phyloP scores from a whole-genome alignment of 2,329 filamentous ascomycete species.

The Trichoderma koningii region DNA sequence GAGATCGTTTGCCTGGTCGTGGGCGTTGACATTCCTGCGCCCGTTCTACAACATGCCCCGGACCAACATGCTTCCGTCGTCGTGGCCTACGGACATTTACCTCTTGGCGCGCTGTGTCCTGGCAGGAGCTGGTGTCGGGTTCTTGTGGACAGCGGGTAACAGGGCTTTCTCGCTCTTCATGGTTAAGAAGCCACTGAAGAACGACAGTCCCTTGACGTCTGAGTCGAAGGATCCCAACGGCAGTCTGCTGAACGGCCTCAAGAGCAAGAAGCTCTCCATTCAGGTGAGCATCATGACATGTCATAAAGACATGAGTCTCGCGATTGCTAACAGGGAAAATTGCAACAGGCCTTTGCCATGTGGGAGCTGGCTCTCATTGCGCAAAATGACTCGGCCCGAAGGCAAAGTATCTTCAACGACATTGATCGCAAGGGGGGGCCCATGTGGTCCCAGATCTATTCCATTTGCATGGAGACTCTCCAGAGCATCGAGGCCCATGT shows the following conservation, averaged over 20 bases:
- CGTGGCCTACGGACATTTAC: conserved; percentile 59
- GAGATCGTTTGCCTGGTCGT: conserved; percentile 66
- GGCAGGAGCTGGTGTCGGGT: conserved; percentile 66
- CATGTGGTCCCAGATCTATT: conserved; percentile 78
- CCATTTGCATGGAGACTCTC: conserved; percentile 69
- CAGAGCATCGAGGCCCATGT: conserved; percentile 69
- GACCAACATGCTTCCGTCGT: conserved; percentile 63
- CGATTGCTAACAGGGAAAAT: not conserved
- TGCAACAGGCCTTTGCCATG: conserved; percentile 71
- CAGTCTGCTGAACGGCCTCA: conserved; percentile 80
- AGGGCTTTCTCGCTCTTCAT: conserved; percentile 78
- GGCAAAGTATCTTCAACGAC: conserved; percentile 82
- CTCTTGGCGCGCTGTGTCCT: conserved; percentile 58
- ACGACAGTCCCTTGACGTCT: conserved; percentile 76
- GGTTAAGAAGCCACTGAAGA: conserved; percentile 78
- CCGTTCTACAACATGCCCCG: conserved; percentile 75
- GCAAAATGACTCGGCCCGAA: conserved; percentile 69
- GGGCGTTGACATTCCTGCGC: conserved; percentile 69
- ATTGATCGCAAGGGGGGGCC: conserved; percentile 79
- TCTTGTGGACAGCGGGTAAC: conserved; percentile 78
- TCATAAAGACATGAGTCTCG: not conserved
- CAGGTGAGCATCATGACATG: conserved; percentile 55
- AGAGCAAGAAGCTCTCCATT: conserved; percentile 76
- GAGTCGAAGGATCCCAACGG: conserved; percentile 91
- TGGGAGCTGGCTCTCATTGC: conserved; percentile 88